Base-by-base conservation (phyloP, 2,329 filamentous ascomycete species). In the Tolypocladium sp. region DNA sequence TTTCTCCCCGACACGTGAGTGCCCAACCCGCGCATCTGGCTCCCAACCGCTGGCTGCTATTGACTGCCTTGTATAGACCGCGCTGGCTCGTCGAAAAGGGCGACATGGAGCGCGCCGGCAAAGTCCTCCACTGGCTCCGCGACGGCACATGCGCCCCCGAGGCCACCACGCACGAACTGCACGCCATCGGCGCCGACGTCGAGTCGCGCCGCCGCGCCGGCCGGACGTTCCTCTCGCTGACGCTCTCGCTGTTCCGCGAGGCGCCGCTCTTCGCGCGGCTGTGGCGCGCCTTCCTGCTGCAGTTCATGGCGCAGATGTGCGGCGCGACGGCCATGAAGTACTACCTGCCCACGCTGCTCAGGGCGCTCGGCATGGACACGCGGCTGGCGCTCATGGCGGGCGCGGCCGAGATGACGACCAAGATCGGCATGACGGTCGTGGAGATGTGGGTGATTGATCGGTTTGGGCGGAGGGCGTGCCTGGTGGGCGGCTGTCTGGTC, bases 221-320 rank as follows among this genome's bases (percentile, higher is more conserved):
- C 51, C 51, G 8, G 15, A 59, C 62, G 15, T 64, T 60, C 54
- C 53, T 63, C 37, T 58, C 59, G 10, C 63, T 64, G 1, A 61
- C 64, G 4, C 73, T 71, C n/a, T 74, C 74, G 9, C 73, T 85
- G 1, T 81, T 85, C 67, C 75, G 73, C 4, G 71, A 82, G 37
- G 68, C 71, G 17, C 69, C 74, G 15, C 70, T 85, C 1, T 80
- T 79, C 64, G 73, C 77, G 17, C 75, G 82, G 0, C 71, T 85
- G 17, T 85, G 82, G 83, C 76, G 82, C 22, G 81, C 81, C 1
- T 76, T 80, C 0, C 69, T 84, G 1, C 72, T 85, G 6, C 82
- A 84, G 66, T 84, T 85, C 68, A 81, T 85, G 79, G 79, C 80
- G 0, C 81, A 83, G 63, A 81, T 84, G 79, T 83, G 80, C 63